phyloP scores from a whole-genome alignment of 2,329 filamentous ascomycete genomes.

The Cercospora sp. region DNA sequence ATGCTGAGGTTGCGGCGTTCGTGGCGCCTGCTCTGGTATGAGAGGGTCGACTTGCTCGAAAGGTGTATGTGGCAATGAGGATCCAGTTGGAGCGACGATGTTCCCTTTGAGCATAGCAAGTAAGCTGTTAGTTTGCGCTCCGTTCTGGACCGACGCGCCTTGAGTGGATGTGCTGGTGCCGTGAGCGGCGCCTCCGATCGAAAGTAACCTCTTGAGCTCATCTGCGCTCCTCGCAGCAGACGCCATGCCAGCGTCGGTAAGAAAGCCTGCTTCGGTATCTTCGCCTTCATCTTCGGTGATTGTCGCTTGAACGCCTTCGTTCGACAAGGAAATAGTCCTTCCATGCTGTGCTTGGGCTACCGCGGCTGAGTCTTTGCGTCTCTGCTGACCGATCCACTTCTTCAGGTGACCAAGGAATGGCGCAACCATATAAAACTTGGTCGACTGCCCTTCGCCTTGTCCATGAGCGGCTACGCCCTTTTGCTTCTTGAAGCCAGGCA shows the following conservation, averaged over 20 bases:
- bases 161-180: slow-evolving; percentile 31
- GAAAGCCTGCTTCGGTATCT: slow-evolving; percentile 19
- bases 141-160: slow-evolving; percentile 34
- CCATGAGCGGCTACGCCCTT: slow-evolving; percentile 64
- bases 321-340: slow-evolving; percentile 15
- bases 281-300: slow-evolving; percentile 28
- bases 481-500: slow-evolving; percentile 76
- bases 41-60: slow-evolving; percentile 53
- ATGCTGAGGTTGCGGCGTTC: slow-evolving; percentile 57
- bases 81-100: slow-evolving; percentile 27
- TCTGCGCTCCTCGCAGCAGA: slow-evolving; percentile 28
- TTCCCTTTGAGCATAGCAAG: slow-evolving; percentile 56
- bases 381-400: slow-evolving; percentile 86
- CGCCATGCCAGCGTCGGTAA: slow-evolving; percentile 19
- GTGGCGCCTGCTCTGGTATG: slow-evolving; percentile 53
- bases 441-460: slow-evolving; percentile 63
- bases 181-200: slow-evolving; percentile 38
- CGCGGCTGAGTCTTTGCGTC: slow-evolving; percentile 60
- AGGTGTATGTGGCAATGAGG: slow-evolving; percentile 43
- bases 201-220: slow-evolving; percentile 55
- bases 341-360: slow-evolving; percentile 18
- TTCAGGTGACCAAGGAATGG: slow-evolving; percentile 84
- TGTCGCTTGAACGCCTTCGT: slow-evolving; percentile 18
- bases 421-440: slow-evolving; percentile 97
- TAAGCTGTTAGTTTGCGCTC: slow-evolving; percentile 48